Conservation (phyloP, 2,329 filamentous ascomycete species). For the Pezicula radicicola region DNA sequence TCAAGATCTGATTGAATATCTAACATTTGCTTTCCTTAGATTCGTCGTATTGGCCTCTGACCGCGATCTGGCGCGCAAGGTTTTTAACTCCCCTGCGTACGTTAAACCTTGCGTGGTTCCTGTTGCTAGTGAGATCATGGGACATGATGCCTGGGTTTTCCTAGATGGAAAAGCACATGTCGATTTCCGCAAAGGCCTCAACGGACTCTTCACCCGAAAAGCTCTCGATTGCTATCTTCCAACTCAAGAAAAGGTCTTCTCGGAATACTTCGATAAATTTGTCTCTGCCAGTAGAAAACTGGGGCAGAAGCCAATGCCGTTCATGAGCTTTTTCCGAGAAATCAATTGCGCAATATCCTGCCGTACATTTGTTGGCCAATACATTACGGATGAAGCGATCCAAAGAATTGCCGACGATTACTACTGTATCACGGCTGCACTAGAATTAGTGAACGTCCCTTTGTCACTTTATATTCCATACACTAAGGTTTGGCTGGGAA, state of each 20-base stretch:
- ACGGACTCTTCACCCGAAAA: conserved; percentile 70
- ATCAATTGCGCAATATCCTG: conserved; percentile 77
- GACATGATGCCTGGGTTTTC: conserved; percentile 75
- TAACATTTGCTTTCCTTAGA: conserved; percentile 34
- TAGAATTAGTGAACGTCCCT: conserved; percentile 79
- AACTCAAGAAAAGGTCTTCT: conserved; percentile 69
- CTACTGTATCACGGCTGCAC: conserved; percentile 72
- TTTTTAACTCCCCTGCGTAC: conserved; percentile 74
- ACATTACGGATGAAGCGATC: conserved; percentile 69
- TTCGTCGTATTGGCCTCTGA: conserved; percentile 79
- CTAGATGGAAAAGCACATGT: conserved; percentile 73
- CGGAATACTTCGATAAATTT: conserved; percentile 68
- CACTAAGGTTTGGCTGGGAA: conserved; percentile 75
- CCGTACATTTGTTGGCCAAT: conserved; percentile 77
- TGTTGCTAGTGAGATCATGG: conserved; percentile 69
- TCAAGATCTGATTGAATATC: background rate
- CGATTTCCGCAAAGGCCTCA: conserved; percentile 74
- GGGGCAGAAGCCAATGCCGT: conserved; percentile 55
- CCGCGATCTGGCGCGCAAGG: conserved; percentile 75
- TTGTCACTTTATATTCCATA: conserved; percentile 66
- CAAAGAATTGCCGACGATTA: conserved; percentile 78
- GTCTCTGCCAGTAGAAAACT: conserved; percentile 53
- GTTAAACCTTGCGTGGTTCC: conserved; percentile 79
- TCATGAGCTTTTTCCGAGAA: conserved; percentile 73
- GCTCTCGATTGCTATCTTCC: conserved; percentile 71